A percentile compares a stretch with the other conserved stretches of the same genome.
Conservation (phyloP, 1,139 yeast genomes). For the Pichia sp. region DNA sequence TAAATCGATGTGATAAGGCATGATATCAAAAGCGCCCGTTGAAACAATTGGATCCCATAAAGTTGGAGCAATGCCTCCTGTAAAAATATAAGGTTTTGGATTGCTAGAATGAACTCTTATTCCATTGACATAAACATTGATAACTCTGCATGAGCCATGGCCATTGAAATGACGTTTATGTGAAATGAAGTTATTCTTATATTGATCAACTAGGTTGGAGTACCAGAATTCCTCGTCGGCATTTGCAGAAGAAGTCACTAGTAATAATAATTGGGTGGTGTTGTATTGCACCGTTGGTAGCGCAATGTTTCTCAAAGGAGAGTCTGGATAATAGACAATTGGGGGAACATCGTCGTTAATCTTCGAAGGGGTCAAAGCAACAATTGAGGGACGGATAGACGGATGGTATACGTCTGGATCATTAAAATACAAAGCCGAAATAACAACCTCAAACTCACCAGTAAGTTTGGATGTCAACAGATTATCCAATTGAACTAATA, state of each 20-base stretch:
- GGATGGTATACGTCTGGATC: conserved; percentile 8
- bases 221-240: conserved; percentile 84
- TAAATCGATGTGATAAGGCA: conserved; percentile 55
- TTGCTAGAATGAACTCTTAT: conserved; percentile 39
- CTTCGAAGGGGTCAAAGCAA: conserved; percentile 26
- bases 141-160: conserved; percentile 56
- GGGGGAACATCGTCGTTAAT: conserved; percentile 31
- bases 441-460: conserved; percentile 51
- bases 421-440: conserved; percentile 46
- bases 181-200: conserved; percentile 30
- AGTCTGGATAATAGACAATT: conserved; percentile 34
- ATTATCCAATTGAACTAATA: conserved; percentile 61
- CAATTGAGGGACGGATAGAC: conserved; percentile 29
- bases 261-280: conserved; percentile 50
- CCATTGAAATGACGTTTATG: conserved; percentile 38
- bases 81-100: conserved; percentile 57
- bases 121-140: conserved; percentile 45
- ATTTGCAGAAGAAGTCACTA: conserved; percentile 66
- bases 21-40: conserved; percentile 63
- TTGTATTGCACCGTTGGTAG: conserved; percentile 38
- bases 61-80: conserved; percentile 75
- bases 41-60: conserved; percentile 77
- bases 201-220: conserved; percentile 48
- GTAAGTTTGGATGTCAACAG: conserved; percentile 45
- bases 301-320: conserved; percentile 25